phyloP scores from a whole-genome alignment of 1,284 basidiomycete species.

The Cerrena zonata region DNA sequence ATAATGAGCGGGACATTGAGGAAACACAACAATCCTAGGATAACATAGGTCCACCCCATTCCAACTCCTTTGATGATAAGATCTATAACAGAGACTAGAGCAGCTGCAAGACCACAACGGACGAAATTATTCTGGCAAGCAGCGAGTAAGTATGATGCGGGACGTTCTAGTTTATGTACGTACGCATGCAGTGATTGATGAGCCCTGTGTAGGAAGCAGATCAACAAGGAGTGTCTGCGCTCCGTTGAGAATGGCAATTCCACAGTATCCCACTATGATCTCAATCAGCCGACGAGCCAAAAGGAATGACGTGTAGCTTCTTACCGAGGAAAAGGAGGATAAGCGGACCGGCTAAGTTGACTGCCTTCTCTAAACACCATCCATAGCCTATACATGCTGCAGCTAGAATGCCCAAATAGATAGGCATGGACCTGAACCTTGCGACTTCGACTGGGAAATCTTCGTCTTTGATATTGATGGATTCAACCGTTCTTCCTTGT shows the following conservation, averaged over 20 bases:
- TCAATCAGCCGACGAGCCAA: constrained; percentile 2
- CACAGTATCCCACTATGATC: constrained; percentile 43
- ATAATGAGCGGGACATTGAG: constrained; percentile 33
- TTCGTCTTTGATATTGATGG: constrained; percentile 27
- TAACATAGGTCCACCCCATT: constrained; percentile 46
- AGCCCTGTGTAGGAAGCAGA: constrained; percentile 50
- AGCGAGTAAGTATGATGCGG: too few relatives aligned
- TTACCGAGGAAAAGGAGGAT: constrained; percentile 52
- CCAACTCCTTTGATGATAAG: constrained; percentile 38
- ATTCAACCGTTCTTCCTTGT: constrained; percentile 9
- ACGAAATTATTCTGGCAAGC: constrained; percentile 49
- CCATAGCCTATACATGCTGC: constrained; percentile 53
- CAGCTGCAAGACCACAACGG: constrained; percentile 48
- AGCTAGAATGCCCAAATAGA: constrained; percentile 36
- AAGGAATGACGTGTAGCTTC: constrained; percentile 17
- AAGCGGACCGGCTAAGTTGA: constrained; percentile 51
- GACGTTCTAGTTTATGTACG: too few relatives aligned
- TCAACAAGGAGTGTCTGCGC: constrained; percentile 59
- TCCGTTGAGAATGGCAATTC: constrained; percentile 39
- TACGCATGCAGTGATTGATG: constrained; percentile 62
- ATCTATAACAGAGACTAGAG: constrained; percentile 42
- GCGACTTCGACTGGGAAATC: constrained; percentile 55
- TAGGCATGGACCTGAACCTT: constrained; percentile 41
- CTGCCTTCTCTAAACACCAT: constrained; percentile 51
- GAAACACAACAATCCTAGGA: constrained; percentile 39